Evolutionary conservation across 345 rosid species (phyloP).

Genomic region (Eucalyptus albens): DNA sequence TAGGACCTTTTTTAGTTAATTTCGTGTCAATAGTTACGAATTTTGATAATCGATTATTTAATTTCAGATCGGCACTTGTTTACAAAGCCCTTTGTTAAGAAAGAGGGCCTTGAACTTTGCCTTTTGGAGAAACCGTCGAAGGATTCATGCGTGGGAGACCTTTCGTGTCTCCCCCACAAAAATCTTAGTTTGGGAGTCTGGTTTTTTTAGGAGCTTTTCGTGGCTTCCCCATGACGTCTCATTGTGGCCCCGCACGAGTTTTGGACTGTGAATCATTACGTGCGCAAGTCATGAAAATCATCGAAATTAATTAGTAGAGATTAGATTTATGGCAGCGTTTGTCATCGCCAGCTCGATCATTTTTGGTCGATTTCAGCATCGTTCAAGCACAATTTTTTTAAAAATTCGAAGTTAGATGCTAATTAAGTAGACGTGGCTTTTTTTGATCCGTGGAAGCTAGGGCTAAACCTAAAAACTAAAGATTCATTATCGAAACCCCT

Average conservation of each 20-base stretch:
- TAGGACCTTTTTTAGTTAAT: background rate
- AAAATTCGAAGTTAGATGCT: background rate
- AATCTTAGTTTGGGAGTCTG: background rate
- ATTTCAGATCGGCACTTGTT: background rate
- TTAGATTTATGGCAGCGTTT: background rate
- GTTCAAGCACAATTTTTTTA: rapidly evolving
- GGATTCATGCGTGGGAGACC: background rate
- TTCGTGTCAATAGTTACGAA: background rate
- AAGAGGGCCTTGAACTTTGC: background rate
- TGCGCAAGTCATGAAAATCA: background rate
- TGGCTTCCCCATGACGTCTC: background rate
- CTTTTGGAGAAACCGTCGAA: background rate
- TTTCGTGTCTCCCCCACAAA: background rate
- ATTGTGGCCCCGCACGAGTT: background rate
- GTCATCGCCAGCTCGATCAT: background rate
- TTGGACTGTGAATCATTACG: background rate
- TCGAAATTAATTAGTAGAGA: background rate
- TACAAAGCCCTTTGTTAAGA: background rate
- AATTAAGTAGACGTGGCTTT: background rate
- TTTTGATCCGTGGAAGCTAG: background rate
- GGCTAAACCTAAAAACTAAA: background rate
- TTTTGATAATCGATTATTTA: background rate
- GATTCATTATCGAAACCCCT: background rate
- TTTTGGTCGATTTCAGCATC: background rate
- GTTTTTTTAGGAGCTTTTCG: background rate